A percentile compares a stretch with the other conserved stretches of the same genome.
Evolutionary conservation across 352 stramenopile genomes (phyloP).

Genomic region (Phytophthora boehmeriae): DNA sequence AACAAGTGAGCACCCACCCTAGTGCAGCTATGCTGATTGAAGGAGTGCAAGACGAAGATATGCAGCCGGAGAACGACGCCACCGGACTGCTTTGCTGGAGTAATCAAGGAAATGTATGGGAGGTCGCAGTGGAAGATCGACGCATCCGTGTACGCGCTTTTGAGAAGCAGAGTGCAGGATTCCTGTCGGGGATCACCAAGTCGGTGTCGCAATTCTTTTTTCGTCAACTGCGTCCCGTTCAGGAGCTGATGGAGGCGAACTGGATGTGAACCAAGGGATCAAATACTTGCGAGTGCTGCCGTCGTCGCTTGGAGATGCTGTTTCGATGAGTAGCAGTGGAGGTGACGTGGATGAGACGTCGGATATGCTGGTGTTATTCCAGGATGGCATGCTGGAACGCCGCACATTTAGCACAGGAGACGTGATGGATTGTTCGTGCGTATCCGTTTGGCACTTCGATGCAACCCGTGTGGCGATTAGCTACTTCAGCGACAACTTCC

Average conservation of each 20-base stretch:
- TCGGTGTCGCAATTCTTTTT: conserved; percentile 85
- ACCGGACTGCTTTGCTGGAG: conserved; percentile 82
- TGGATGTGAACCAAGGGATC: conserved; percentile 63
- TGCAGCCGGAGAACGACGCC: conserved; percentile 28
- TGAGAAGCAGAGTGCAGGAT: conserved; percentile 68
- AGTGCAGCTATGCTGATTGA: conserved; percentile 36
- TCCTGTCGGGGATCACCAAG: conserved; percentile 73
- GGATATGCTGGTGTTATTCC: conserved; percentile 75
- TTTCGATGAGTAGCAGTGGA: conserved; percentile 21
- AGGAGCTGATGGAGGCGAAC: conserved; percentile 29
- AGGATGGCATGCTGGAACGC: conserved; percentile 66
- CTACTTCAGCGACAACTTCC: conserved; percentile 79
- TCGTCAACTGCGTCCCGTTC: conserved; percentile 38
- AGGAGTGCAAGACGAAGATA: conserved; percentile 14
- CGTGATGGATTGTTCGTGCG: conserved; percentile 65
- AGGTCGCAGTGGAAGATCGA: conserved; percentile 78
- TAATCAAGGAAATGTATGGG: conserved; percentile 79
- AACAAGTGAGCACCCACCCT: conserved; percentile 54
- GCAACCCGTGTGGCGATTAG: conserved; percentile 59
- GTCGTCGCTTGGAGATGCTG: conserved; percentile 23
- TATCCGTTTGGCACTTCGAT: conserved; percentile 66
- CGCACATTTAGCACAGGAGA: conserved; percentile 73
- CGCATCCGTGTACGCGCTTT: conserved; percentile 79
- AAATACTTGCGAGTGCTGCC: conserved; percentile 58
- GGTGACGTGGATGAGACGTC: conserved; percentile 42